Percentiles rank a stretch among this genome's conserved stretches.
These are phyloP conservation scores for Clonostachys rosea DNA, from an alignment of 2,329 filamentous ascomycete species.

Conservation along the genomic window DNA sequence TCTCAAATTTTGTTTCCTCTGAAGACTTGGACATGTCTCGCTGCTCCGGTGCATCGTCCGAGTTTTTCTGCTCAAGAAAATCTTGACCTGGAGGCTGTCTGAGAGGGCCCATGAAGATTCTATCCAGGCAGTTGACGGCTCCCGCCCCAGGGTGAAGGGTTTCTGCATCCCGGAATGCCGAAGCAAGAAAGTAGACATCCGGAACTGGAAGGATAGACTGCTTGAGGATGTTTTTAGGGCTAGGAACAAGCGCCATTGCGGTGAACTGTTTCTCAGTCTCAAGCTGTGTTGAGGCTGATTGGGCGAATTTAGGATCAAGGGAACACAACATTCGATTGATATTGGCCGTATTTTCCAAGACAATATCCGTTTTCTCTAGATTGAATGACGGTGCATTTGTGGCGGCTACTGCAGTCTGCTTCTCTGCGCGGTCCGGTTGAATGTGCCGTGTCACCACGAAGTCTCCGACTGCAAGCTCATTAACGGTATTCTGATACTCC, in stretches of 20 bases:
- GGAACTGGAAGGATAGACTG: conserved; percentile 28
- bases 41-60: conserved; percentile 7
- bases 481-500: conserved; percentile 31
- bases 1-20: background rate
- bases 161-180: conserved; percentile 14
- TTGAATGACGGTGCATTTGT: conserved; percentile 3
- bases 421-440: conserved; percentile 18
- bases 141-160: conserved; percentile 8
- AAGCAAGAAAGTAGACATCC: conserved; percentile 32
- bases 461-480: conserved; percentile 31
- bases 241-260: background rate
- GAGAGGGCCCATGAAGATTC: conserved; percentile 22
- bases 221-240: conserved; percentile 16
- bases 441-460: conserved; percentile 30
- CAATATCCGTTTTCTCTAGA: conserved; percentile 29
- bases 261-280: background rate
- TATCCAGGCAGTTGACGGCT: conserved; percentile 14
- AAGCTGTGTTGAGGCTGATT: conserved; percentile 1
- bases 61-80: conserved; percentile 19
- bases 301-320: conserved; percentile 17
- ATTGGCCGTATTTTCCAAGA: conserved; percentile 40
- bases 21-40: no score
- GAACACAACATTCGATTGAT: conserved; percentile 38
- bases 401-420: background rate
- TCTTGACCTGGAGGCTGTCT: conserved; percentile 20